Evolutionary conservation across 768 basidiomycete genomes (phyloP), one percentile per base, ranked within the genome.

Genomic region (Ramaria rubella): DNA sequence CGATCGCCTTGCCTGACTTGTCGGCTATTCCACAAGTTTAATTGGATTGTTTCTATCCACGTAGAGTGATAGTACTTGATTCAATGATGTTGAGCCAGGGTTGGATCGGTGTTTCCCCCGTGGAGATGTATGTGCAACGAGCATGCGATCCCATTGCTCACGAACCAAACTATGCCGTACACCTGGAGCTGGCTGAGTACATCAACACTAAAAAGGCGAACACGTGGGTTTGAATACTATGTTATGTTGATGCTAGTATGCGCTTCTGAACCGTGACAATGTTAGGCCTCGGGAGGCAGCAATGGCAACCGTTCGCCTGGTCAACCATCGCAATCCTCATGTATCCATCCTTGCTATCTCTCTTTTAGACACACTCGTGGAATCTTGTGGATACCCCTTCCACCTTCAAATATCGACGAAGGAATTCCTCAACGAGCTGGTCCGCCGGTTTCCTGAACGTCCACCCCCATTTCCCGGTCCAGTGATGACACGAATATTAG

Each of bases 391-490:
- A 69, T 99, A 99, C 72, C 86, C 95, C 0, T 88, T 99, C 57
- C 96, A 98, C 68, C 85, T 99, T 23, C 96, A 99, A 70, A 89
- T 98, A 63, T 78, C 88, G 17, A 98, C 95, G 40, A 98, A 99
- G 67, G 96, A 98, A 66, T 99, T 97, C 68, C 77, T 98, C 17
- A 99, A 99, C 72, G 96, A 98, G 68, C 86, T 99, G 68, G 96
- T 99, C 24, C 85, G 95, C 49, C 83, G 94, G 62, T 98, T 99
- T 69, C 96, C 96, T 5, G 96, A 99, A 72, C 83, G 95, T 44
- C 96, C 96, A 2, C 95, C 96, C 0, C 89, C 92, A 1, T 93
- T 94, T 68, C 91, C 92, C 0, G 90, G 91, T 2, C 87, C 92
- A 21, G 90, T 96, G 63, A 99, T 98, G 95, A 82, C 85, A 1